Percentiles rank a stretch among this genome's conserved stretches.
These are phyloP conservation scores for Candida vaughaniae DNA, from an alignment of 805 yeast genomes.

Conservation along the genomic window DNA sequence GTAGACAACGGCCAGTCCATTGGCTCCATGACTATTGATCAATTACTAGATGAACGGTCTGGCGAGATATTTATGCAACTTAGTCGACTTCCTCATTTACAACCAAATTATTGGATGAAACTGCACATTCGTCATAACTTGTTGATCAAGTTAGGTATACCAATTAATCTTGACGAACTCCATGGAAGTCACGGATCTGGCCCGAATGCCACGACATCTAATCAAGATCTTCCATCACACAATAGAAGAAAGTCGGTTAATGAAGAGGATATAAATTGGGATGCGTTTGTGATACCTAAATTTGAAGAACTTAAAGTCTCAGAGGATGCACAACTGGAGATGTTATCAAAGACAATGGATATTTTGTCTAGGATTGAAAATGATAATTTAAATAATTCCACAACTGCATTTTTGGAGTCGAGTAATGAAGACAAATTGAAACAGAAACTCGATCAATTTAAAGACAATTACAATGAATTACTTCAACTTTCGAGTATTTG, in stretches of 20 bases:
- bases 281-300: constrained; percentile 34
- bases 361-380: constrained; percentile 31
- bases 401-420: constrained; percentile 23
- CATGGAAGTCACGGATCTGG: constrained; percentile 6
- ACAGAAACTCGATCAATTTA: constrained; percentile 35
- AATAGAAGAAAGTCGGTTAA: constrained; percentile 21
- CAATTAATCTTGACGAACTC: constrained; percentile 65
- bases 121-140: constrained; percentile 65
- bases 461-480: constrained; percentile 25
- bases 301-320: constrained; percentile 30
- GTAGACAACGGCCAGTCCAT: not conserved
- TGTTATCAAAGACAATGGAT: constrained; percentile 25
- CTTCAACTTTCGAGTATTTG: constrained; percentile 43
- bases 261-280: constrained; percentile 36
- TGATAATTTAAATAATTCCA: constrained; percentile 32
- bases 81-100: constrained; percentile 47
- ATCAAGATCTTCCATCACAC: not conserved
- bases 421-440: constrained; percentile 22
- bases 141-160: constrained; percentile 65
- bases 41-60: constrained; percentile 33
- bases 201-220: not conserved
- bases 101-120: constrained; percentile 67
- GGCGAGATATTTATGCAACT: constrained; percentile 44
- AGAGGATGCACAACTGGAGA: constrained; percentile 23
- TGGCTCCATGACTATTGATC: not conserved